Evolutionary conservation across 495 filamentous ascomycete species (phyloP).

Genomic region (Neurospora discreta): DNA sequence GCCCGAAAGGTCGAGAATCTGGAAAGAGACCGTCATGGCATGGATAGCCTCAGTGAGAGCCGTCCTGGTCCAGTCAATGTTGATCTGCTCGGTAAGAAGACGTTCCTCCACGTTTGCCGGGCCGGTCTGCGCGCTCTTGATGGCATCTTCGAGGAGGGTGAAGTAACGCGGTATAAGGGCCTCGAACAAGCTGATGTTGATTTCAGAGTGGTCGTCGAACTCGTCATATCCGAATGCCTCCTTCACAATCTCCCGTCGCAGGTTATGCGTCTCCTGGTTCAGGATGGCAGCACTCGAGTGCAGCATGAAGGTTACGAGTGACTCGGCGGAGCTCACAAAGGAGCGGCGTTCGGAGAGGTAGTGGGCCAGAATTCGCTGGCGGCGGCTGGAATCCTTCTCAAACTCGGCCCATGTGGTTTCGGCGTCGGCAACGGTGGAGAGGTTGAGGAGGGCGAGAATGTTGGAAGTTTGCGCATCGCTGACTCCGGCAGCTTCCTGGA

Average conservation of each 20-base stretch:
- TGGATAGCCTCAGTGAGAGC: constrained; percentile 58
- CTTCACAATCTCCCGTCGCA: constrained; percentile 13
- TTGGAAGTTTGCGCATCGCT: constrained; percentile 40
- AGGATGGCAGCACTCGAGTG: constrained; percentile 17
- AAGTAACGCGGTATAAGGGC: constrained; percentile 31
- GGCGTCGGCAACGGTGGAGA: constrained; percentile 31
- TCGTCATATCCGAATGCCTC: constrained; percentile 16
- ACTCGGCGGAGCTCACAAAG: constrained; percentile 40
- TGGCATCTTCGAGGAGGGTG: constrained; percentile 22
- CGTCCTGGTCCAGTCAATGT: constrained; percentile 51
- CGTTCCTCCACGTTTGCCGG: constrained; percentile 16
- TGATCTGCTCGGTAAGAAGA: constrained; percentile 35
- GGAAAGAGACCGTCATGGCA: constrained; percentile 61
- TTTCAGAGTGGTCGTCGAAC: background rate
- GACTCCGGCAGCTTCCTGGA: constrained; percentile 54
- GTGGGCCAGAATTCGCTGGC: constrained; percentile 49
- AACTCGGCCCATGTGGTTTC: constrained; percentile 43
- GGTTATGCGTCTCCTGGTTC: constrained; percentile 16
- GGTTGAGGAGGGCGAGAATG: constrained; percentile 33
- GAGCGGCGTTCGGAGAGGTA: constrained; percentile 60
- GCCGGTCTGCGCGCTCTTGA: constrained; percentile 19
- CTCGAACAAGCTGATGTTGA: constrained; percentile 17
- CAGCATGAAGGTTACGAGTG: constrained; percentile 31
- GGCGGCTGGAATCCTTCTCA: constrained; percentile 44
- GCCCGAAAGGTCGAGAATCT: constrained; percentile 47